Conservation (phyloP, 176 grass and related monocot species). For the Ensete ventricosum region DNA sequence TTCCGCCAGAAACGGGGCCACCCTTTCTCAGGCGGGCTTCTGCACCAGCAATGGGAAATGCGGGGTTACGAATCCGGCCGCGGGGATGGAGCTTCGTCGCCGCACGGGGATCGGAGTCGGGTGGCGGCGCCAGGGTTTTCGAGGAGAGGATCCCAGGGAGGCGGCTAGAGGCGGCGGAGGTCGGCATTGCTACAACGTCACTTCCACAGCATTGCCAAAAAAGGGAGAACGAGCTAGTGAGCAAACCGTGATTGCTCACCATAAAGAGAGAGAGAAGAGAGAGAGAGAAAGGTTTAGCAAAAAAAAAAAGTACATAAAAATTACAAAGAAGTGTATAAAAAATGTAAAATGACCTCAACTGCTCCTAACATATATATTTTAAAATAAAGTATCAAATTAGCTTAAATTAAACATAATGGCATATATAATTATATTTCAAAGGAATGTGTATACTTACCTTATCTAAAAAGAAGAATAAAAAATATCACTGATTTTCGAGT, state of each 20-base stretch:
- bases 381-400: too few relatives aligned
- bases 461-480: too few relatives aligned
- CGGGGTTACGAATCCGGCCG: slow-evolving; percentile 21
- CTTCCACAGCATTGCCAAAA: slow-evolving; percentile 1
- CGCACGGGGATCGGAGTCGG: background rate
- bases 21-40: background rate
- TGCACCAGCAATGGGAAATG: background rate
- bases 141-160: background rate
- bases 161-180: background rate
- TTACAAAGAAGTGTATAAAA: background rate
- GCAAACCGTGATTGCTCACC: background rate
- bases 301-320: background rate
- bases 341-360: too few relatives aligned
- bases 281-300: background rate
- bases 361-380: too few relatives aligned
- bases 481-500: too few relatives aligned
- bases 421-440: too few relatives aligned
- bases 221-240: background rate
- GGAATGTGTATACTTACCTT: too few relatives aligned
- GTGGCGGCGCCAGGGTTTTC: background rate
- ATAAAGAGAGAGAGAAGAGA: background rate
- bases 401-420: too few relatives aligned
- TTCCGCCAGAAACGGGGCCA: background rate
- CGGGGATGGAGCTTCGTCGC: slow-evolving; percentile 9
- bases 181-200: slow-evolving; percentile 10